Conservation (phyloP, 2,329 filamentous ascomycete species). For the Talaromyces sp. region DNA sequence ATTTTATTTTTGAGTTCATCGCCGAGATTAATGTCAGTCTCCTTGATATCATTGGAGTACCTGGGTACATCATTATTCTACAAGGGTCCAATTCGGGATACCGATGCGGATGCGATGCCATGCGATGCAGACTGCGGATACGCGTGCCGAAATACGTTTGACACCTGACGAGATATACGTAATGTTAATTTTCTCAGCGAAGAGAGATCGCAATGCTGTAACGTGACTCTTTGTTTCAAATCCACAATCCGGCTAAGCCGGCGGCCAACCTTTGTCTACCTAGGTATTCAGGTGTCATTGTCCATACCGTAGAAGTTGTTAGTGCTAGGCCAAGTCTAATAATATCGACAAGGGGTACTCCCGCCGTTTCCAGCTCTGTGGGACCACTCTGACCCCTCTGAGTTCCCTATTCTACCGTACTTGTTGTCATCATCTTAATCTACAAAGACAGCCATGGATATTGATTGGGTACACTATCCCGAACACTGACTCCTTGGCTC, state of each 20-base stretch:
- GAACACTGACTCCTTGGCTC: not conserved
- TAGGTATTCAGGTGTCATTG: not conserved
- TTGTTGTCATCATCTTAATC: not conserved
- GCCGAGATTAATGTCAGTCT: not conserved
- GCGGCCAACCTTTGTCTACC: not conserved
- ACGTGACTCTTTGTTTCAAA: not conserved
- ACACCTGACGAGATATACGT: not conserved
- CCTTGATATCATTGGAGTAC: not conserved
- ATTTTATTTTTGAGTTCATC: not conserved
- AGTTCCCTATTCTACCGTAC: not conserved
- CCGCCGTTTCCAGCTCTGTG: constrained; percentile 5
- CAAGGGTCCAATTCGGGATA: constrained; percentile 1
- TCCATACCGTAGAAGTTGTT: not conserved
- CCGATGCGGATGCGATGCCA: not conserved
- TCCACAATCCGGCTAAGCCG: not conserved
- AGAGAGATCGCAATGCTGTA: too few species aligned
- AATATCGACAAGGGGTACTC: not conserved
- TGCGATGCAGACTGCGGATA: not conserved
- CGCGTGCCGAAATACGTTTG: not conserved
- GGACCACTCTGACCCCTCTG: not conserved
- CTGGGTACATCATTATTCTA: not conserved
- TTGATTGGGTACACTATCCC: not conserved
- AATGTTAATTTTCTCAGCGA: not conserved
- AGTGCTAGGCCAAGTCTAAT: not conserved
- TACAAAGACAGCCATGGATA: not conserved